phyloP scores from a whole-genome alignment of 345 rosid species.

The Anastatica hierochuntica region DNA sequence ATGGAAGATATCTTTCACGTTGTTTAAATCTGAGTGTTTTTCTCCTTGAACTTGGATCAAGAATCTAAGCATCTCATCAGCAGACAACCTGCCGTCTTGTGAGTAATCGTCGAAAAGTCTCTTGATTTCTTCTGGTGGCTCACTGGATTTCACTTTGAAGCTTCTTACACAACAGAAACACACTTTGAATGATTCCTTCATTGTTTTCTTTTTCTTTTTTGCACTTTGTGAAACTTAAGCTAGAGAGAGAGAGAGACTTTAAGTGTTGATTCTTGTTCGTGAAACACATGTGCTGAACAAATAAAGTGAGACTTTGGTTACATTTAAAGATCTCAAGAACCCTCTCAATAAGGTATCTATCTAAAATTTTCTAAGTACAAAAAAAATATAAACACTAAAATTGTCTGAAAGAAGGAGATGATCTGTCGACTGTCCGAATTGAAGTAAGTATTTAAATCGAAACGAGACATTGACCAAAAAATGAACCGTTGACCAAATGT shows the following conservation, averaged over 20 bases:
- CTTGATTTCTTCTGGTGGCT: conserved; percentile 65
- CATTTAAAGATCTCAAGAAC: no score
- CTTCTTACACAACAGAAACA: conserved; percentile 51
- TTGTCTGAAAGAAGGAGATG: not conserved
- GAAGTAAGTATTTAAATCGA: not conserved
- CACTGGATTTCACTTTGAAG: conserved; percentile 56
- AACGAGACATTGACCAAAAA: not conserved
- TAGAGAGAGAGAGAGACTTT: not conserved
- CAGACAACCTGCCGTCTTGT: conserved; percentile 38
- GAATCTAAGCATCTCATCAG: conserved; percentile 47
- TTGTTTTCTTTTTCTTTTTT: not conserved
- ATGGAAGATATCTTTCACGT: conserved; percentile 37
- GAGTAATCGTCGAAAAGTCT: conserved; percentile 39
- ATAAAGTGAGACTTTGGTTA: no score
- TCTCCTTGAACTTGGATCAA: conserved; percentile 51
- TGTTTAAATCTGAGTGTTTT: conserved; percentile 33
- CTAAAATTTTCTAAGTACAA: no score
- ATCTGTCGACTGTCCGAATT: conserved; percentile 17
- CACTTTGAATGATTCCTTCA: conserved; percentile 24
- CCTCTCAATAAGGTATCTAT: no score
- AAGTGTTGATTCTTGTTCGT: not conserved
- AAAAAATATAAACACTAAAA: no score
- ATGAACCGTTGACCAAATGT: no score
- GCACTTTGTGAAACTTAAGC: not conserved
- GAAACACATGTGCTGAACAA: conserved; percentile 2